phyloP scores from a whole-genome alignment of 2,329 filamentous ascomycete genomes.

The Botrytis tulipae region DNA sequence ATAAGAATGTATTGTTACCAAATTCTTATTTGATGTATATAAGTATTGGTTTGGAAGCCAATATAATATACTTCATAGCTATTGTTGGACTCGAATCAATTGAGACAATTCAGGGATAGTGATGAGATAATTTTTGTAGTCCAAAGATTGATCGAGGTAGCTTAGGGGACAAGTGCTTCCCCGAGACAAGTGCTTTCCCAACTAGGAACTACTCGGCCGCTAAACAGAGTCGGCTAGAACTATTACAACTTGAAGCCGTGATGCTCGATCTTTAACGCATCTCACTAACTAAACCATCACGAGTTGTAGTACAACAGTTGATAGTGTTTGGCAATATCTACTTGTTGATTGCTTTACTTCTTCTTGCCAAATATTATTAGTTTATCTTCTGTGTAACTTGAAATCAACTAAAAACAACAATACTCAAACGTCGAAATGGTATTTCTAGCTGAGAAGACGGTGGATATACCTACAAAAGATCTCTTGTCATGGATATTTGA shows the following conservation, averaged over 20 bases:
- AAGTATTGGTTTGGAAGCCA: neutral
- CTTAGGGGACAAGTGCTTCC: neutral
- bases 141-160: neutral
- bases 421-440: conserved; percentile 4
- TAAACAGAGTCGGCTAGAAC: neutral
- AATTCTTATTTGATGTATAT: neutral
- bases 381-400: neutral
- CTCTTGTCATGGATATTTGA: conserved; percentile 34
- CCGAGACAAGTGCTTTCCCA: neutral
- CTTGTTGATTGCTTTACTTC: neutral
- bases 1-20: neutral
- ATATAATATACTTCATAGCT: neutral
- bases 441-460: conserved; percentile 18
- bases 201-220: neutral
- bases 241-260: neutral
- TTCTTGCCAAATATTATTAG: neutral
- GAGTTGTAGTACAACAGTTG: neutral
- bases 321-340: neutral
- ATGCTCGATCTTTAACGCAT: neutral
- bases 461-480: conserved; percentile 30
- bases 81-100: neutral
- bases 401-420: neutral
- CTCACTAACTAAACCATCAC: neutral
- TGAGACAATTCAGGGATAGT: neutral
- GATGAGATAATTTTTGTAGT: neutral